Conservation (phyloP, 139 green algal species). For the Chlamydomonas eustigma region DNA sequence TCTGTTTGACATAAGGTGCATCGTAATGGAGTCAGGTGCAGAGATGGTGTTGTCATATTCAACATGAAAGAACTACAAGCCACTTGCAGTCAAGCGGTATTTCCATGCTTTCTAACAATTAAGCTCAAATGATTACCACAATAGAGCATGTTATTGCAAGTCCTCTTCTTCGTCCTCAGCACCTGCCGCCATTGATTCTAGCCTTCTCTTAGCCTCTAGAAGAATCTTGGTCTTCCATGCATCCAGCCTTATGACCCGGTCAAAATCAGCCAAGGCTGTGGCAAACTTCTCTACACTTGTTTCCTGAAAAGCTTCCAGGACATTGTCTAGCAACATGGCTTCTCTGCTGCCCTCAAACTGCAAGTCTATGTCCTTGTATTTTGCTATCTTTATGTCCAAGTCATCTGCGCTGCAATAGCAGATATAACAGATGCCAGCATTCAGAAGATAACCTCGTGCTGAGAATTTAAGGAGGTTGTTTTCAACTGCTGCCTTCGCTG, state of each 20-base stretch:
- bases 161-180: conserved; percentile 3
- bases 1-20: too few species aligned
- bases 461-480: conserved; percentile 90
- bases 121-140: not conserved
- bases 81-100: not conserved
- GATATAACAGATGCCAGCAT: conserved; percentile 87
- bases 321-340: conserved; percentile 49
- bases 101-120: not conserved
- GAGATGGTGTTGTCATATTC: too few species aligned
- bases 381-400: conserved; percentile 54
- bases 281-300: conserved; percentile 59
- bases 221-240: conserved; percentile 73
- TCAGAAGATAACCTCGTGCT: conserved; percentile 88
- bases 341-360: conserved; percentile 67
- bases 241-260: conserved; percentile 85
- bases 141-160: not conserved
- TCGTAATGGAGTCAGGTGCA: too few species aligned
- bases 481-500: conserved; percentile 50
- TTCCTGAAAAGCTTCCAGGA: conserved; percentile 38
- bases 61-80: not conserved
- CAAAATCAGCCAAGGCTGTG: conserved; percentile 79
- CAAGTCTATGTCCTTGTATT: conserved; percentile 79
- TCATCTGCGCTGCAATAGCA: conserved; percentile 43
- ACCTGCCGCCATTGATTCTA: conserved; percentile 23
- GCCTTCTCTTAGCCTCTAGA: conserved; percentile 29